Evolutionary conservation across 2,329 filamentous ascomycete genomes (phyloP), one percentile per base, ranked within the genome.

Genomic region (Botrytis fragariae): DNA sequence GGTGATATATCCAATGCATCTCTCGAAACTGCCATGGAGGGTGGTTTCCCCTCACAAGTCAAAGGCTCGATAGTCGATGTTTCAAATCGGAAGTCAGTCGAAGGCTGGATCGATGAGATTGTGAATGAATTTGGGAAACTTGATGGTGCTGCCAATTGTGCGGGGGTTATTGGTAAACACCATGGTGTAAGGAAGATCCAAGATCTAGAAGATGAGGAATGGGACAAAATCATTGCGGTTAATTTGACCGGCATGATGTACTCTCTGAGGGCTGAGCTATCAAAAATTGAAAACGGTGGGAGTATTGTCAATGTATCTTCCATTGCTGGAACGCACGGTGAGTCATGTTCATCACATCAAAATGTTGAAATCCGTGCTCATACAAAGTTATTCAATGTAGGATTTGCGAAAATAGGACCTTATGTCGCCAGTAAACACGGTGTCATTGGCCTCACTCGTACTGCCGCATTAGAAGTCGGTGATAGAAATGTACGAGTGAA

Each of bases 131-230:
- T 82, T 74, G 82, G 83, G 2, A 77, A 75, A 8, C 74, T 85
- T 12, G 82, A 84, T 69, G 83, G 83, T 37, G 83, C 87, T 32
- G 87, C 85, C 18, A 89, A 90, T 71, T 83, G 87, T 14, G 88
- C 88, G 0, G 83, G 83, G 1, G 78, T 83, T 16, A 80, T 82
- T 45, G 81, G 82, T 2, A 79, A 81, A 68, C 48, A 73, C 42
- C 80, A 82, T 74, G 81, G 81, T 8, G 73, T 79, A 3, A 79
- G 76, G 22, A 73, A 74, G 0, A 71, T 82, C 1, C 73, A 75
- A n/a, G 78, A 81, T 12, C 63, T 80, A 60, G 77, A 81, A 62
- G 80, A 82, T 69, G 81, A 81, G 3, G 82, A 84, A 54, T 84
- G 82, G 81, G 77, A 83, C 61, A 79, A 80, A 32, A 79, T 84